Percentiles rank a stretch among this genome's conserved stretches.
Evolutionary conservation across 164 flowering plant genomes (phyloP).

Genomic region (Magnolia kwangsiensis): DNA sequence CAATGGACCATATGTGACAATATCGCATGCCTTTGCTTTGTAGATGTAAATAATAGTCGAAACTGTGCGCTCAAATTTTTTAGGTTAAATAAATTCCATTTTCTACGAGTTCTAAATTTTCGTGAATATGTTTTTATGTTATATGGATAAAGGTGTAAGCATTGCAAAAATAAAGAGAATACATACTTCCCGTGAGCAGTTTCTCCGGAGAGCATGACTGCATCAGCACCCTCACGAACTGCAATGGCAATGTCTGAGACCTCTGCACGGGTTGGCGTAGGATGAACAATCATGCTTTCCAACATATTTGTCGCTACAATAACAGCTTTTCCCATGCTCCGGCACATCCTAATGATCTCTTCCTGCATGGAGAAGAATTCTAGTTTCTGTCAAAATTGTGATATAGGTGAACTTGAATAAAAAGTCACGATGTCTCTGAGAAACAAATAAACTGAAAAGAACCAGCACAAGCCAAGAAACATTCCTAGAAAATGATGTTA

Average conservation of each 20-base stretch:
- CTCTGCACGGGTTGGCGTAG: slow-evolving; percentile 91
- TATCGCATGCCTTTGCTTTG: too few relatives aligned
- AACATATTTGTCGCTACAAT: slow-evolving; percentile 92
- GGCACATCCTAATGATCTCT: slow-evolving; percentile 75
- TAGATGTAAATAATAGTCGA: too few relatives aligned
- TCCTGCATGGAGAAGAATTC: slow-evolving; percentile 42
- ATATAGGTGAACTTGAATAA: not conserved
- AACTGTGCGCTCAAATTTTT: too few relatives aligned
- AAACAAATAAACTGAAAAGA: not conserved
- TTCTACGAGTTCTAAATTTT: too few relatives aligned
- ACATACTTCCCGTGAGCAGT: slow-evolving; percentile 94
- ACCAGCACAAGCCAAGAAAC: too few relatives aligned
- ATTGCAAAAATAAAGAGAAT: not conserved
- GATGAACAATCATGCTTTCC: slow-evolving; percentile 93
- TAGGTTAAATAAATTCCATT: too few relatives aligned
- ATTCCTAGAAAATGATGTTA: too few relatives aligned
- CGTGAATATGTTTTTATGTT: too few relatives aligned
- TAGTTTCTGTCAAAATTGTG: not conserved
- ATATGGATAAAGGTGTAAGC: too few relatives aligned
- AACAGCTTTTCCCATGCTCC: slow-evolving; percentile 87
- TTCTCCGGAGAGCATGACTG: slow-evolving; percentile 93
- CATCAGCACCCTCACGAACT: slow-evolving; percentile 89
- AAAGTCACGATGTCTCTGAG: not conserved
- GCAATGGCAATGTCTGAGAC: slow-evolving; percentile 93
- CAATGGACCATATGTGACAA: too few relatives aligned